Base-by-base conservation (phyloP, 225 moss, liverwort and hornwort species). In the Climacium dendroides region DNA sequence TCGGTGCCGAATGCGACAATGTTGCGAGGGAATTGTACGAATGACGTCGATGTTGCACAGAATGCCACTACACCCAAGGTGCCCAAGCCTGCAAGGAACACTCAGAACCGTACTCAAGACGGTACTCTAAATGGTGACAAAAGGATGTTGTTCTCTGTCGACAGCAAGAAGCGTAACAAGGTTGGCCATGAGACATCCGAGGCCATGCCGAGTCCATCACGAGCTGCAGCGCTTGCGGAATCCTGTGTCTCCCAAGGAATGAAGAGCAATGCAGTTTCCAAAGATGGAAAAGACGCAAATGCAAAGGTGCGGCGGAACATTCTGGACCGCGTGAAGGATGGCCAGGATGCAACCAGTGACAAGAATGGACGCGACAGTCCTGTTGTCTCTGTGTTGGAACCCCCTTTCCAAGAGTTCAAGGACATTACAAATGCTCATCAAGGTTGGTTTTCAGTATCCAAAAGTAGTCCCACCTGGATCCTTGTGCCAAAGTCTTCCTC, bases 361-460 rank as follows among this genome's bases (percentile, higher is more conserved):
- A 94, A 93, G 83, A 92, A 94, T 53, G 91, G 93, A 7, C 93
- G 91, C 34, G 90, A 90, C 19, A 95, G 95, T 79, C 93, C 92
- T 75, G 89, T 91, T 3, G 91, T 93, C 6, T 93, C 95, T 78
- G 93, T 93, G 74, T 83, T 93, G 82, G 93, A 95, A 75, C 91
- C 92, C 7, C 91, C 92, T 55, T 83, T 54, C 15, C 83, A 69
- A 69, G 91, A 93, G 85, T 92, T 96, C 59, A 92, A 94, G 78
- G 97, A 96, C 84, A 93, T 94, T 64, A 91, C 89, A 41, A 93
- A 96, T 37, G 92, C 90, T 76, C 90, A 92, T 82, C 93, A 95
- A 93, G 97, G 97, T 93, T 52, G 30, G 82, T 54, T 75, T 50
- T 83, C 57, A n/a, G 64, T 22, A 64, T 63, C 39, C 58, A 7